Base-by-base conservation (phyloP, 306 rosid species). In the Dryas drummondii region DNA sequence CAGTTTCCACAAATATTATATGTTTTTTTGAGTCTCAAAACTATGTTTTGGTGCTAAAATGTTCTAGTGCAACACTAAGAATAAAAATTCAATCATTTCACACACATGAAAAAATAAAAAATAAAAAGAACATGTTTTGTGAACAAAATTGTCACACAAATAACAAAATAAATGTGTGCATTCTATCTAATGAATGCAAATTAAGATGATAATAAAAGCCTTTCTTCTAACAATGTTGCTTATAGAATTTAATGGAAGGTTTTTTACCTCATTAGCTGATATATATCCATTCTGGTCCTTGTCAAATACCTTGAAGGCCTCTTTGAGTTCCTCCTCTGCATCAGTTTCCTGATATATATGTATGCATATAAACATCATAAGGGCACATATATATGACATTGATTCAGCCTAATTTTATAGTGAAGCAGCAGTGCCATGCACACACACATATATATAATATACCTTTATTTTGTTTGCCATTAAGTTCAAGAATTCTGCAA, bases 401-500 rank as follows among this genome's bases (percentile, higher is more conserved):
- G 40, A 1, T 55, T 56, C 1, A n/a, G 67, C 37, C 11, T 3
- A 52, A 71, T 3, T n/a, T 1, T 27, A 3, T 45, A 15, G 2
- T 5, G 0, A 51, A 32, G 8, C 12, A n/a, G 51, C 27, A 40
- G 7, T 70, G 50, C 7, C 45, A 53, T 73, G 27, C 40, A 27
- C 26, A 6, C 11, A 7, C 0, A 26, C 8, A 68, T 48, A 11
- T 27, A 8, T 47, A 44, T 15, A 52, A 27, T 11, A 76, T 84
- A 91, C 98, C 80, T 91, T 91, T 77, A 90, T 94, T 88, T 91
- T 91, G 78, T 83, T 90, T 79, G 96, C 97, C 98, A 94, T 94
- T 57, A 91, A 80, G 82, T 78, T 85, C 67, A 94, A 76, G 73
- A 94, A 94, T 81, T 94, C 98, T 22, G 86, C 80, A 64, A 94